These are phyloP conservation scores for Tricladium varicosporioides DNA, from an alignment of 2,329 filamentous ascomycete genomes.

Conservation along the genomic window DNA sequence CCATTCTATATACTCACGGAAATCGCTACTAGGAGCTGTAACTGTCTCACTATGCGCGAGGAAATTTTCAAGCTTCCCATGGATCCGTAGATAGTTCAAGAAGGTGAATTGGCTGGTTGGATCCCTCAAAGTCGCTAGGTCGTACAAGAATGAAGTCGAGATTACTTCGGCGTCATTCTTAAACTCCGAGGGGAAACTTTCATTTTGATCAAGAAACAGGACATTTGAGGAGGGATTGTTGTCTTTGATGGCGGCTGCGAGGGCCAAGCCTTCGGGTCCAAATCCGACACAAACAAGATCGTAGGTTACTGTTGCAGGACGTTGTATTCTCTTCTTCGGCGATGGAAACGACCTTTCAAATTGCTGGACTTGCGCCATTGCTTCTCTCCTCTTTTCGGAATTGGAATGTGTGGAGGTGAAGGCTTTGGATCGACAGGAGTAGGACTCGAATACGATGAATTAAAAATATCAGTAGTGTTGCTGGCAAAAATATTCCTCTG, in stretches of 20 bases:
- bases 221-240: slow-evolving; percentile 49
- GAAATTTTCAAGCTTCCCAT: slow-evolving; percentile 53
- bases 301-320: not conserved
- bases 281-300: slow-evolving; percentile 67
- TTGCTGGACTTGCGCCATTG: too few species aligned
- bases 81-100: slow-evolving; percentile 65
- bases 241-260: slow-evolving; percentile 64
- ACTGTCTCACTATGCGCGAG: slow-evolving; percentile 43
- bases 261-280: slow-evolving; percentile 65
- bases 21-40: slow-evolving; percentile 52
- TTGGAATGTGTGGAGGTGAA: too few species aligned
- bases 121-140: slow-evolving; percentile 63
- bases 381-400: too few species aligned
- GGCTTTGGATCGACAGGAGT: too few species aligned
- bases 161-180: slow-evolving; percentile 45
- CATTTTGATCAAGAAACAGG: slow-evolving; percentile 61
- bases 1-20: slow-evolving; percentile 69
- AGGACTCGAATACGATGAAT: too few species aligned
- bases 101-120: slow-evolving; percentile 67
- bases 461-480: too few species aligned
- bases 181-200: slow-evolving; percentile 63
- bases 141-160: slow-evolving; percentile 59
- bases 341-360: too few species aligned
- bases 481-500: too few species aligned
- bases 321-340: not conserved